A percentile compares a stretch with the other conserved stretches of the same genome.
Evolutionary conservation across 2,329 filamentous ascomycete genomes (phyloP).

Genomic region (Metarhizium brunneum): DNA sequence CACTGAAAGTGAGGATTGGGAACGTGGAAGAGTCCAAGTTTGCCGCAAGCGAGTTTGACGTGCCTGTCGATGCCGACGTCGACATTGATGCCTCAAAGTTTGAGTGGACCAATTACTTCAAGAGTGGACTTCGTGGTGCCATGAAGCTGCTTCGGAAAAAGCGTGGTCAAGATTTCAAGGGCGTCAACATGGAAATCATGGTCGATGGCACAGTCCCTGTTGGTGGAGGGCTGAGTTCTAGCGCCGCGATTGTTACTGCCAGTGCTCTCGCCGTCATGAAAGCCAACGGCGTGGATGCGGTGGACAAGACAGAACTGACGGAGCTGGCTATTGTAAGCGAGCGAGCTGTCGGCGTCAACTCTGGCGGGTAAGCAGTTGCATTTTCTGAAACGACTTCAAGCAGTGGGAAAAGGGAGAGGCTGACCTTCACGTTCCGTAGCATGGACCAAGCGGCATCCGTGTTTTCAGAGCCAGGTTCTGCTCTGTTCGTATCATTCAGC

Average conservation of each 20-base stretch:
- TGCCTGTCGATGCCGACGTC: slow-evolving; percentile 54
- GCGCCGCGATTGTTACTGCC: slow-evolving; percentile 86
- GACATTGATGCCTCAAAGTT: slow-evolving; percentile 77
- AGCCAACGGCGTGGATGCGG: slow-evolving; percentile 66
- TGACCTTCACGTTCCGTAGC: slow-evolving; percentile 32
- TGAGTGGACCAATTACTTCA: slow-evolving; percentile 99
- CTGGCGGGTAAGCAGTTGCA: slow-evolving; percentile 60
- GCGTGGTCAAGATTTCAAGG: slow-evolving; percentile 49
- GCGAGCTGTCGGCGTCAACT: slow-evolving; percentile 89
- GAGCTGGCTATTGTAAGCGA: slow-evolving; percentile 94
- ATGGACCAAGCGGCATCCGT: slow-evolving; percentile 98
- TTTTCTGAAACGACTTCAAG: neutral
- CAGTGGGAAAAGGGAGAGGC: neutral
- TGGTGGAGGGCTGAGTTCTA: slow-evolving; percentile 86
- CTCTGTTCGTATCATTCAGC: slow-evolving; percentile 83
- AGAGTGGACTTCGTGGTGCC: slow-evolving; percentile 77
- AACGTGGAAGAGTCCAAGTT: slow-evolving; percentile 75
- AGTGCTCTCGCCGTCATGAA: slow-evolving; percentile 81
- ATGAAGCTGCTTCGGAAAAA: slow-evolving; percentile 67
- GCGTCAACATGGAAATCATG: slow-evolving; percentile 72
- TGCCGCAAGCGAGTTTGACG: slow-evolving; percentile 61
- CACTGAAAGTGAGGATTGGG: slow-evolving; percentile 64
- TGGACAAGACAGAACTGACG: slow-evolving; percentile 86
- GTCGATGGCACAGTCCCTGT: slow-evolving; percentile 88
- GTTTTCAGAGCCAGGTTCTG: slow-evolving; percentile 76